These are phyloP conservation scores for Orbilia quercus DNA, from an alignment of 2,329 filamentous ascomycete genomes.

Conservation along the genomic window DNA sequence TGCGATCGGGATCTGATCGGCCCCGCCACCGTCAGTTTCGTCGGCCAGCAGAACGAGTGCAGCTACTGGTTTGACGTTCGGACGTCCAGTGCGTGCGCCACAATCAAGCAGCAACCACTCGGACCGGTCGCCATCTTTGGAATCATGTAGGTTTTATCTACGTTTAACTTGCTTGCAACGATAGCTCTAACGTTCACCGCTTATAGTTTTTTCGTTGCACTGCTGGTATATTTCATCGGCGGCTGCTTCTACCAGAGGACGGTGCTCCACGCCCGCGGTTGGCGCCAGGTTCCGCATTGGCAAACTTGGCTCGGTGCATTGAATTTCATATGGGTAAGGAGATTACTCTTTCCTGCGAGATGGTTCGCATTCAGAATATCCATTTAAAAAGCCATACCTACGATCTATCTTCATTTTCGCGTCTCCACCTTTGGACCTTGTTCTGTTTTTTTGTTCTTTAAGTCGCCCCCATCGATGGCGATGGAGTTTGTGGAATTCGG, in stretches of 20 bases:
- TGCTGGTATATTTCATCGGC: slow-evolving; percentile 88
- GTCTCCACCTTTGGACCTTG: neutral
- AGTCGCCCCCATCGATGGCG: neutral
- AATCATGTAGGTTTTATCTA: slow-evolving; percentile 73
- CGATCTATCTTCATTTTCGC: neutral
- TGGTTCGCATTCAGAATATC: slow-evolving; percentile 35
- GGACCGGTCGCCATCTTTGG: slow-evolving; percentile 83
- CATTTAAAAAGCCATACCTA: slow-evolving; percentile 10
- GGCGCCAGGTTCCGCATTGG: slow-evolving; percentile 95
- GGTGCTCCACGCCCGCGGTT: slow-evolving; percentile 91
- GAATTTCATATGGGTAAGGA: slow-evolving; percentile 80
- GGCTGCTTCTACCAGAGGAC: slow-evolving; percentile 96
- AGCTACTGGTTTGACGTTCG: slow-evolving; percentile 95
- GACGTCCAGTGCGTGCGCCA: slow-evolving; percentile 84
- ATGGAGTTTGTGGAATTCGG: slow-evolving; percentile 7
- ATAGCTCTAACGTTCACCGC: neutral
- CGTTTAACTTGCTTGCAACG: neutral
- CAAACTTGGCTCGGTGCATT: slow-evolving; percentile 89
- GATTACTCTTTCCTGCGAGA: slow-evolving; percentile 49
- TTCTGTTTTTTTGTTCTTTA: neutral
- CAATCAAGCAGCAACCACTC: slow-evolving; percentile 71
- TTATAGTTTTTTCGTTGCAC: slow-evolving; percentile 71
- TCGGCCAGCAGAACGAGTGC: slow-evolving; percentile 90
- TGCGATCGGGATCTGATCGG: slow-evolving; percentile 83
- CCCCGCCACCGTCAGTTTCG: slow-evolving; percentile 80